Evolutionary conservation across 306 rosid species (phyloP).

Genomic region (barrel medic (Medicago truncatula)): DNA sequence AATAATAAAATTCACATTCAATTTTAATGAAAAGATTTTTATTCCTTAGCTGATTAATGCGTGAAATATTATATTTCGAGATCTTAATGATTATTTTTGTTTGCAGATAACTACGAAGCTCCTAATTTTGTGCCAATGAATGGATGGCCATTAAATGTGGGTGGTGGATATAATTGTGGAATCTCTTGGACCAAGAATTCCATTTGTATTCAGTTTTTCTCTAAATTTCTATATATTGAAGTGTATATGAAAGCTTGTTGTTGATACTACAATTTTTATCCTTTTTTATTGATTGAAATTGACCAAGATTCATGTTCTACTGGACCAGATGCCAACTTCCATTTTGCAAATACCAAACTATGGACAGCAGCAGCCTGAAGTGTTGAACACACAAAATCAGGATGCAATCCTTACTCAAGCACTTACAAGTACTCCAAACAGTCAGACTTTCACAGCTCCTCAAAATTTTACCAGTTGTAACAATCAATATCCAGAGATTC

Average conservation of each 20-base stretch:
- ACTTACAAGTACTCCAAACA: slow-evolving; percentile 30
- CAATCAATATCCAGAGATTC: slow-evolving; percentile 38
- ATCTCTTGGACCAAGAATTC: slow-evolving; percentile 30
- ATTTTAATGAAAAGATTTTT: not conserved
- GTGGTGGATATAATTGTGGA: slow-evolving; percentile 37
- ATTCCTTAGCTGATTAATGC: slow-evolving; percentile 5
- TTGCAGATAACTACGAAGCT: slow-evolving; percentile 50
- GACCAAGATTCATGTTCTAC: slow-evolving; percentile 8
- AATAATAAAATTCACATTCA: slow-evolving; percentile 7
- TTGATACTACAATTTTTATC: slow-evolving; percentile 32
- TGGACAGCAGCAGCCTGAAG: slow-evolving; percentile 39
- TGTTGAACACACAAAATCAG: slow-evolving; percentile 41
- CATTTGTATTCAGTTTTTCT: not conserved
- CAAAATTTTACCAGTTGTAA: slow-evolving; percentile 32
- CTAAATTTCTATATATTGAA: slow-evolving; percentile 11
- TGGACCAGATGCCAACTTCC: slow-evolving; percentile 42
- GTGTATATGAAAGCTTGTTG: slow-evolving; percentile 16
- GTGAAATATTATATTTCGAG: slow-evolving; percentile 19
- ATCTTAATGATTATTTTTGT: slow-evolving; percentile 30
- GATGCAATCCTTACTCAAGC: slow-evolving; percentile 42
- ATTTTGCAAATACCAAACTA: slow-evolving; percentile 47
- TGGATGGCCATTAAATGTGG: slow-evolving; percentile 54
- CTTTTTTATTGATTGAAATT: slow-evolving; percentile 33
- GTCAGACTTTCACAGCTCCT: slow-evolving; percentile 31
- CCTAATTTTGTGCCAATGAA: slow-evolving; percentile 28